Evolutionary conservation across 2,329 filamentous ascomycete species (phyloP), one percentile per base, ranked within the genome.

Genomic region (Talaromyces marneffei): DNA sequence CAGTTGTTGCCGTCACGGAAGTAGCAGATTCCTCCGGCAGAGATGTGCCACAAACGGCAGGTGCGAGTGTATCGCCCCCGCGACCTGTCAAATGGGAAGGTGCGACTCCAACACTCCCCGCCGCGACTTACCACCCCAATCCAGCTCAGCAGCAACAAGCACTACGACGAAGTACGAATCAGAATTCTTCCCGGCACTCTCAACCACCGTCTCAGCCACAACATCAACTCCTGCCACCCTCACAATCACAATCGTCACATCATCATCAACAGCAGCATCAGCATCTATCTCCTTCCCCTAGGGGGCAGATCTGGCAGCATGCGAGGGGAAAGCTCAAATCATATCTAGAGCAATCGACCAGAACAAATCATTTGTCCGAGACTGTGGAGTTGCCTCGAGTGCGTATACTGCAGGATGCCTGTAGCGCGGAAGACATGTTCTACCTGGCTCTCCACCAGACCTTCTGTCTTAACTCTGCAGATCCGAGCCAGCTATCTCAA

Each of bases 391-490:
- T 25, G 9, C 68, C 70, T 16, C 80, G 88, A 31, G 76, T 85
- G 35, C 65, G 70, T n/a, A 77, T 89, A 7, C 74, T 92, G 12
- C 68, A 65, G 27, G 76, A 83, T 25, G 88, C 88, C 1, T 87
- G 85, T 65, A 46, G 64, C 1, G 66, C 70, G 0, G 71, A 79
- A 4, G 89, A 92, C 70, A 64, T 77, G 52, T 84, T 89, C 68
- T 92, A 87, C 69, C 66, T 91, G 55, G 77, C 81, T 5, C 70
- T 89, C 12, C 87, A 90, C 68, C 87, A 90, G 68, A 62, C 88
- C 1, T 87, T 85, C 70, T 89, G 86, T 68, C 68, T 82, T 20
- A 84, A 82, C 80, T 80, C 79, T 3, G 61, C 74, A 2, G 70
- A 77, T 18, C 74, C 71, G 0, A 57, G 65, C 1, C 63, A 69